Conservation (phyloP, 345 rosid genomes). For the Salix purpurea region DNA sequence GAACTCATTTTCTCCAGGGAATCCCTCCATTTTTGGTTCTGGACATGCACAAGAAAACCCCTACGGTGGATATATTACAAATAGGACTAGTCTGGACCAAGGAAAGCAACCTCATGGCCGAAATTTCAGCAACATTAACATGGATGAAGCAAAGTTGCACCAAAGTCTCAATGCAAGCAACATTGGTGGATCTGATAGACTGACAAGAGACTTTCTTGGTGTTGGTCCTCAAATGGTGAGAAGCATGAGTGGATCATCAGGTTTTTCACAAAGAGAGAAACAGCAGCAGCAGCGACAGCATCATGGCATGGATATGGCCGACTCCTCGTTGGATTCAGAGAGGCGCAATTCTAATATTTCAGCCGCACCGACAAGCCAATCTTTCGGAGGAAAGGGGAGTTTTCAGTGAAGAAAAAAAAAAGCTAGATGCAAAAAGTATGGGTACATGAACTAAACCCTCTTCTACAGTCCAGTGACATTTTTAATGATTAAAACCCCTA, state of each 20-base stretch:
- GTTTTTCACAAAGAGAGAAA: slow-evolving; percentile 20
- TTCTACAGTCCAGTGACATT: background rate
- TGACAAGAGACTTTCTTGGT: slow-evolving; percentile 77
- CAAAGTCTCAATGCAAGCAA: slow-evolving; percentile 18
- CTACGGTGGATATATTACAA: slow-evolving; percentile 9
- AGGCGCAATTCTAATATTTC: slow-evolving; percentile 13
- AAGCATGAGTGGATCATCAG: slow-evolving; percentile 22
- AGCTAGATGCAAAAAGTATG: background rate
- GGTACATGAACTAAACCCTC: slow-evolving; percentile 1
- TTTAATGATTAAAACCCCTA: background rate
- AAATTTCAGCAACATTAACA: background rate
- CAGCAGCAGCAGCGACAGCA: slow-evolving; percentile 14
- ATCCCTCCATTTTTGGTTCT: slow-evolving; percentile 34
- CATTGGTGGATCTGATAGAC: slow-evolving; percentile 50
- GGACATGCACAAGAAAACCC: slow-evolving; percentile 25
- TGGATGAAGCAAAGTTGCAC: slow-evolving; percentile 28
- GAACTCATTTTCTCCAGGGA: slow-evolving; percentile 50
- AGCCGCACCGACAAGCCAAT: slow-evolving; percentile 18
- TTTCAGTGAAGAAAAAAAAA: slow-evolving; percentile 17
- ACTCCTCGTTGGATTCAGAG: slow-evolving; percentile 27
- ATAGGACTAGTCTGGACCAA: background rate
- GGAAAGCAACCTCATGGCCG: slow-evolving; percentile 6
- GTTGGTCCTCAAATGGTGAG: slow-evolving; percentile 58
- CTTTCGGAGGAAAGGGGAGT: slow-evolving; percentile 21
- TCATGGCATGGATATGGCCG: slow-evolving; percentile 9